phyloP scores from a whole-genome alignment of 2,329 filamentous ascomycete species.

The Fusarium acutatum region DNA sequence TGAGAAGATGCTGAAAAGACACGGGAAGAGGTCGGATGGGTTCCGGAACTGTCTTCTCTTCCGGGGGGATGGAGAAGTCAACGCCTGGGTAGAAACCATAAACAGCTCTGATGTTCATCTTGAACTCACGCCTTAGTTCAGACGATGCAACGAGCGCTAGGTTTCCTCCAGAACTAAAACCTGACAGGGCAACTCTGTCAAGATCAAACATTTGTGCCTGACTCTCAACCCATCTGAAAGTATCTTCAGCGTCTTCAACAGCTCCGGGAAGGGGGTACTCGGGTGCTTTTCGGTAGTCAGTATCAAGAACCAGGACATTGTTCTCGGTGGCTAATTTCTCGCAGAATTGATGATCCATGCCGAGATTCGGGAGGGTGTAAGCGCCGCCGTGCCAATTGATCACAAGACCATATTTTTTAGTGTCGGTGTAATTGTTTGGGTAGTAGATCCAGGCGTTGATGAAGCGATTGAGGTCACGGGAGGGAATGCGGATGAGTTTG shows the following conservation, averaged over 20 bases:
- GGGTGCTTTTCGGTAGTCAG: conserved; percentile 53
- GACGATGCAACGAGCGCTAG: conserved; percentile 49
- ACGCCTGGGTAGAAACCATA: conserved; percentile 55
- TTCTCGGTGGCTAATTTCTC: conserved; percentile 42
- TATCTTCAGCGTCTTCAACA: conserved; percentile 48
- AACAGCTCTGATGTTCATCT: conserved; percentile 58
- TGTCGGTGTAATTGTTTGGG: not conserved
- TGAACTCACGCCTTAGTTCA: conserved; percentile 36
- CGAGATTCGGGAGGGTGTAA: conserved; percentile 47
- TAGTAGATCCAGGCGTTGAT: conserved; percentile 44
- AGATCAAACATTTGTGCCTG: conserved; percentile 44
- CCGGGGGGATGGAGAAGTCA: conserved; percentile 44
- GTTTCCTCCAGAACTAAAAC: conserved; percentile 57
- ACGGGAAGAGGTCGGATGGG: conserved; percentile 17
- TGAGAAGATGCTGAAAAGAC: conserved; percentile 39
- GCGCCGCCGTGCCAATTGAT: conserved; percentile 50
- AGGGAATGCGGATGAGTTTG: conserved; percentile 38
- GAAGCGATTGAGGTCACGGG: conserved; percentile 38
- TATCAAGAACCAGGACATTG: conserved; percentile 40
- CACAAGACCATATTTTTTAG: conserved; percentile 35
- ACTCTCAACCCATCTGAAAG: conserved; percentile 42
- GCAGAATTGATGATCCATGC: conserved; percentile 51
- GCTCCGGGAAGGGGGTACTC: conserved; percentile 50
- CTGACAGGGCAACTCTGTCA: conserved; percentile 52
- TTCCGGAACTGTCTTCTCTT: conserved; percentile 42